Evolutionary conservation across 768 basidiomycete genomes (phyloP).

Genomic region (Auricularia cornea): DNA sequence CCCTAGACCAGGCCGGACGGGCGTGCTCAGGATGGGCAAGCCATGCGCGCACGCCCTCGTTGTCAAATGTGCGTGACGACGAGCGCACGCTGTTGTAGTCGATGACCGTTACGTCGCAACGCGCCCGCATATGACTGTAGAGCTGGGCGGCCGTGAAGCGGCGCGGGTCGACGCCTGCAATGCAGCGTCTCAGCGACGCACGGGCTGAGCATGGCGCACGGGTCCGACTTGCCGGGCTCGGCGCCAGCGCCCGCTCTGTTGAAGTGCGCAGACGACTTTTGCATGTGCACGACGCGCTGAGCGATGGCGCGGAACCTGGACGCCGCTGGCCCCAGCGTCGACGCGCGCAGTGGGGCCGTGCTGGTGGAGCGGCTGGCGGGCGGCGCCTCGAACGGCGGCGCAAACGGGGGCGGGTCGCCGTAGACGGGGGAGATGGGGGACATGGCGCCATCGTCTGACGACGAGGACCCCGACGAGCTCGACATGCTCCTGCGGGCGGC

Average conservation of each 20-base stretch:
- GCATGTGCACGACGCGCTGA: constrained; percentile 56
- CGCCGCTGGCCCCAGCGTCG: not conserved
- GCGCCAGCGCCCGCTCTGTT: constrained; percentile 39
- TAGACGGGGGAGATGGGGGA: not conserved
- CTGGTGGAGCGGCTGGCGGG: not conserved
- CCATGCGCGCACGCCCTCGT: constrained; percentile 48
- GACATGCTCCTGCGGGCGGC: too few relatives aligned
- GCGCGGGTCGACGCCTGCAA: constrained; percentile 44
- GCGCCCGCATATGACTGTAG: constrained; percentile 49
- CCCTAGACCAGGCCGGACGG: constrained; percentile 54
- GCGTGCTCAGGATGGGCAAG: constrained; percentile 36
- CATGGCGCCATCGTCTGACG: not conserved
- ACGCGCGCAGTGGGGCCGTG: not conserved
- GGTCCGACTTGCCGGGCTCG: constrained; percentile 42
- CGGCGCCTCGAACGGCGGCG: not conserved
- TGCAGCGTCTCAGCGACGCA: not conserved
- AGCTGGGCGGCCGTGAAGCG: constrained; percentile 45
- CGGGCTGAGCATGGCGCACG: not conserved
- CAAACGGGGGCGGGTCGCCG: not conserved
- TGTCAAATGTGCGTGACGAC: constrained; percentile 48
- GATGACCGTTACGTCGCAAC: constrained; percentile 56
- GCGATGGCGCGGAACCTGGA: constrained; percentile 41
- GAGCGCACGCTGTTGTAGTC: constrained; percentile 56
- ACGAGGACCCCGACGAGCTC: not conserved
- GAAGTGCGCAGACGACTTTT: constrained; percentile 38